Conservation (phyloP, 2,329 filamentous ascomycete species). For the Lanzia echinophila region DNA sequence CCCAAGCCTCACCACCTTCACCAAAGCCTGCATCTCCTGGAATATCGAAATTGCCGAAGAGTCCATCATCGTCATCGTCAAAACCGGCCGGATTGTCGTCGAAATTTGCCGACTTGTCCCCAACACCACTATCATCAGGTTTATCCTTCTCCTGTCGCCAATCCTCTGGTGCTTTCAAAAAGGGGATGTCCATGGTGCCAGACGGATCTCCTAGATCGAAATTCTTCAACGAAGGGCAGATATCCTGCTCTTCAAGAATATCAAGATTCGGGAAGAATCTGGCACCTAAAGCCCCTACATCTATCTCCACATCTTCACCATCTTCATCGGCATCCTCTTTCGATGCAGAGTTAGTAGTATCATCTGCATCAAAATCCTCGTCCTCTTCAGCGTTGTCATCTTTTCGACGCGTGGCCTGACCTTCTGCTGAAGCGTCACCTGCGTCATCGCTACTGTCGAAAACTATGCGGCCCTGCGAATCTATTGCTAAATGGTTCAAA, state of each 20-base stretch:
- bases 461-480: conserved; percentile 84
- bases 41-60: conserved; percentile 63
- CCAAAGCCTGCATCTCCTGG: conserved; percentile 74
- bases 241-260: conserved; percentile 74
- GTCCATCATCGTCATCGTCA: conserved; percentile 67
- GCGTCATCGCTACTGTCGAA: conserved; percentile 96
- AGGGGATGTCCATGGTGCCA: conserved; percentile 81
- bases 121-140: conserved; percentile 43
- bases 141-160: conserved; percentile 67
- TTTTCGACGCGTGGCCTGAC: conserved; percentile 24
- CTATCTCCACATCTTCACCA: conserved; percentile 64
- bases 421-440: conserved; percentile 43
- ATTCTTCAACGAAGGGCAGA: conserved; percentile 90
- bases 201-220: conserved; percentile 87
- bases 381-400: conserved; percentile 60
- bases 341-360: no score
- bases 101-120: conserved; percentile 71
- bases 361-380: conserved; percentile 33
- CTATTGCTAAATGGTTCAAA: conserved; percentile 94
- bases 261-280: conserved; percentile 82
- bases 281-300: conserved; percentile 65
- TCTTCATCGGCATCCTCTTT: conserved; percentile 40
- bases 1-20: conserved; percentile 94
- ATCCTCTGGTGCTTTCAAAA: conserved; percentile 82
- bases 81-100: conserved; percentile 80